phyloP scores from a whole-genome alignment of 441 rosid species.

The Aquilaria agallochum region DNA sequence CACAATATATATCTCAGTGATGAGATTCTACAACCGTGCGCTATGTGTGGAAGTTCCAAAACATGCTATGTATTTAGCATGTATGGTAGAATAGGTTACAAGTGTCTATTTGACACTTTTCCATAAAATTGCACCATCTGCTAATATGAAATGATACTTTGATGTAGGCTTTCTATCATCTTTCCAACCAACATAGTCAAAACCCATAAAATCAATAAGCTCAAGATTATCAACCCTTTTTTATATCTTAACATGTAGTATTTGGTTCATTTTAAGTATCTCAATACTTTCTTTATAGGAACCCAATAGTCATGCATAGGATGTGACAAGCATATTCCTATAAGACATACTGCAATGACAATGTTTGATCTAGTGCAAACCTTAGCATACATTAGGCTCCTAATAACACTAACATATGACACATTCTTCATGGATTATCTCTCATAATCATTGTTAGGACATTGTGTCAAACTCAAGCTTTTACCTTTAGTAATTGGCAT shows the following conservation, averaged over 20 bases:
- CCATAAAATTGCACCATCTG: no score
- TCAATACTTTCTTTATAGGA: not conserved
- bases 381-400: constrained; percentile 1
- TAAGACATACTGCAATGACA: not conserved
- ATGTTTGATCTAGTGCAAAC: not conserved
- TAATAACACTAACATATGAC: not conserved
- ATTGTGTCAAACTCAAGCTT: not conserved
- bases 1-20: not conserved
- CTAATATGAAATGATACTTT: no score
- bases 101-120: not conserved
- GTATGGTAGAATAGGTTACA: not conserved
- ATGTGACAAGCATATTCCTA: not conserved
- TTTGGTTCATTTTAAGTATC: not conserved
- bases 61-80: not conserved
- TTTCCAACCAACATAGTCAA: not conserved
- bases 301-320: not conserved
- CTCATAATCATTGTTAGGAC: constrained; percentile 3
- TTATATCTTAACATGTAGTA: not conserved
- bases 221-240: not conserved
- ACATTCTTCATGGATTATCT: not conserved
- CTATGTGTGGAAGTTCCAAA: not conserved
- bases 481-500: not conserved
- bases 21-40: not conserved
- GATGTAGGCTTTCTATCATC: not conserved
- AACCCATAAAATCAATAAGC: not conserved